Evolutionary conservation across 495 filamentous ascomycete genomes (phyloP), one percentile per base, ranked within the genome.

Genomic region (Podospora appendiculata): DNA sequence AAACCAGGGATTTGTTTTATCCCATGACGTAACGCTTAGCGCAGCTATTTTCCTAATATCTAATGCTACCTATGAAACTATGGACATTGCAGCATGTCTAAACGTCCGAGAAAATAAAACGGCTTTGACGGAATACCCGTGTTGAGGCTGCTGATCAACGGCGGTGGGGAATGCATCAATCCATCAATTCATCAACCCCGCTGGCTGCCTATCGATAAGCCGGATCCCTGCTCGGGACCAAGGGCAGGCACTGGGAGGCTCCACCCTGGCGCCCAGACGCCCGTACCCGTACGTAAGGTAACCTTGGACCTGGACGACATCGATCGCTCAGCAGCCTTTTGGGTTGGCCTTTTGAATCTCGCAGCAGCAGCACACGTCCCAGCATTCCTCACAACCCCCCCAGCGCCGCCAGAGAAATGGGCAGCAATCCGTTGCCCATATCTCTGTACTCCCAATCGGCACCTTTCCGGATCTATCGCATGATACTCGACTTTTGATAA

Each of bases 171-270:
- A 11, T 40, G 38, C 3, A 43, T n/a, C n/a, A n/a, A n/a, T n/a
- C n/a, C n/a, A n/a, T 19, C 5, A 5, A 5, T 25, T 2, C 25
- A 2, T 25, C 25, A 25, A 19, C 50, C 50, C 45, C 40, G 18
- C 50, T 53, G 33, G 8, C 25, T 36, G 12, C 41, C 34, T 56
- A 58, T 56, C 59, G 58, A 60, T 56, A 57, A 59, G 43, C 53
- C 54, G 52, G 54, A 2, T 45, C 52, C 25, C 35, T 41, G 38
- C 38, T 41, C 38, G 38, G 12, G 12, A 12, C 7, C 7, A 2
- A 2, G 14, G 38, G 14, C 38, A 41, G 38, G 38, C n/a, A n/a
- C 2, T 16, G 38, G 38, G 2, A 41, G 12, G 38, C 14, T 12
- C 38, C 38, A 12, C 38, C 4, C 38, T 16, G 38, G 14, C 11